Conservation (phyloP, 2,329 filamentous ascomycete species). For the Fusarium newnesense region DNA sequence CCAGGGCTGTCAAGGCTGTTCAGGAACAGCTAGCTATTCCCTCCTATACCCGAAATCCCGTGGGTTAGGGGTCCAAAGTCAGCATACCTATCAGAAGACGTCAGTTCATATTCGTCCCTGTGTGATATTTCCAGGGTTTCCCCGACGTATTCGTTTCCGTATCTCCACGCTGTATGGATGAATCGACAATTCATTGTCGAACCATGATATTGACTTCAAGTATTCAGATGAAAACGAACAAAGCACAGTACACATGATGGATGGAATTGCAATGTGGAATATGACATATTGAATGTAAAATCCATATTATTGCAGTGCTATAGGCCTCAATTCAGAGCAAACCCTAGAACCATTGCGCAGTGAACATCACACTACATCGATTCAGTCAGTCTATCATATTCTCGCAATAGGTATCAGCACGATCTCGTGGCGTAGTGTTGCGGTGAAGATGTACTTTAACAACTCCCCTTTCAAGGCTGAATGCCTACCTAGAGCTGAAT, state of each 20-base stretch:
- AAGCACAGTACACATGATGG: not conserved
- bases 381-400: not conserved
- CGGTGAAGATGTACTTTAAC: not conserved
- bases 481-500: not conserved
- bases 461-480: conserved; percentile 8
- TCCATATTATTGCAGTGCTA: not conserved
- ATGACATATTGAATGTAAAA: not conserved
- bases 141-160: conserved; percentile 40
- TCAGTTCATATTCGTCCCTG: conserved; percentile 20
- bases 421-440: not conserved
- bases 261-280: not conserved
- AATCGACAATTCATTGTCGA: not conserved
- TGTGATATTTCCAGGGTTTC: conserved; percentile 9
- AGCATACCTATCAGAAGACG: not conserved
- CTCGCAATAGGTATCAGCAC: not conserved
- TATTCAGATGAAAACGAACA: not conserved
- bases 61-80: conserved; percentile 29
- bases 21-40: not conserved
- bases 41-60: conserved; percentile 22
- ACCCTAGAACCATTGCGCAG: not conserved
- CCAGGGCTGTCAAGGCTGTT: not conserved
- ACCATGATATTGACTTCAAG: not conserved
- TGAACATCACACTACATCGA: not conserved
- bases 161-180: conserved; percentile 2
- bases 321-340: not conserved